Evolutionary conservation across 192 early-diverging fungal genomes (phyloP), one percentile per base, ranked within the genome.

Genomic region (Gamsiella multidivaricata): DNA sequence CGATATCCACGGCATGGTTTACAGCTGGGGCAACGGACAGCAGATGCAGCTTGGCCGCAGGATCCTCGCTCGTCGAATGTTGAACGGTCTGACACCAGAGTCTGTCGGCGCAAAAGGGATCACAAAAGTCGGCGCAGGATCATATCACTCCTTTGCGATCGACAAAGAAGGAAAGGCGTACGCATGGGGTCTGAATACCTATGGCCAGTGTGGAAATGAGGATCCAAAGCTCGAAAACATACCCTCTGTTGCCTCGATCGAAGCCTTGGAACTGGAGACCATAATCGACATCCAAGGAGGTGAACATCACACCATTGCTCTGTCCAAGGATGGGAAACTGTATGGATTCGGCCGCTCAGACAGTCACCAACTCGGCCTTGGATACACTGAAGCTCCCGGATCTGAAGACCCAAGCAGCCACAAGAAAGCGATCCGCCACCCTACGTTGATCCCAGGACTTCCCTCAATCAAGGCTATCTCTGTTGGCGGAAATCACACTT

Each of bases 131-230:
- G 94, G 88, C 20, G 90, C 89, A 28, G 96, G 95, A 20, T 87
- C 91, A 10, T 94, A 96, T 80, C 91, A 94, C 76, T 92, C 92
- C 5, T 95, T 95, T 71, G 87, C 93, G 2, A 86, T 97, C 9
- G 87, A 89, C 57, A 83, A 85, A 9, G 80, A 86, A 23, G 88
- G 89, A 53, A 73, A 85, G 15, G 80, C 96, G 15, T 95, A 85
- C 63, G 85, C 88, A 11, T 96, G 93, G 89, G 97, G 97, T 18
- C 83, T 96, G 52, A 98, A 98, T 79, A 96, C 95, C 61, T 93
- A 91, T 70, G 88, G 88, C 46, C 97, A 98, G 81, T 91, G 94
- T 60, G 95, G 95, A 53, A 43, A 70, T 14, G 72, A 83, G 28
- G 45, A 61, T 46, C 53, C 65, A 25, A 60, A 69, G 20, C 81